A percentile compares a stretch with the other conserved stretches of the same genome.
phyloP scores from a whole-genome alignment of 2,329 filamentous ascomycete genomes.

The Cercospora janseana region DNA sequence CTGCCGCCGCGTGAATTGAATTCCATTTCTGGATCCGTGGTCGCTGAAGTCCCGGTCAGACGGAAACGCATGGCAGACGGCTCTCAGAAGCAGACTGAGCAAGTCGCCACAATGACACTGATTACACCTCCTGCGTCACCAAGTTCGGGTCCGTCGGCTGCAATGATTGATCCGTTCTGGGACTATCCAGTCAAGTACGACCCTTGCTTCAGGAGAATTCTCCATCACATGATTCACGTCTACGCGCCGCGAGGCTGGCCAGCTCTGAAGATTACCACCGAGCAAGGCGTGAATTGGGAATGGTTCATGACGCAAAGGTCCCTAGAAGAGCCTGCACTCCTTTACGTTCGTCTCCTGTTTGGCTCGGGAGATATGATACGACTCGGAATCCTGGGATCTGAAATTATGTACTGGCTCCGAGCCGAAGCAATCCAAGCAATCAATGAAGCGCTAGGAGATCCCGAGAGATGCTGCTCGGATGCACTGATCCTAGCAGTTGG shows the following conservation, averaged over 20 bases:
- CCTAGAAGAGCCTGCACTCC: conserved; percentile 36
- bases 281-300: conserved; percentile 35
- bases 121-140: conserved; percentile 27
- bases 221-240: conserved; percentile 39
- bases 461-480: conserved; percentile 25
- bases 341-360: conserved; percentile 37
- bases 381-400: conserved; percentile 25
- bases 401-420: conserved; percentile 33
- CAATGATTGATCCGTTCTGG: conserved; percentile 33
- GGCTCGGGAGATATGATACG: conserved; percentile 36
- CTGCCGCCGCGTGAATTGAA: not conserved
- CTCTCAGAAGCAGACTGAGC: conserved; percentile 20
- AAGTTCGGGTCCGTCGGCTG: conserved; percentile 14
- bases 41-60: conserved; percentile 10
- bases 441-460: conserved; percentile 30
- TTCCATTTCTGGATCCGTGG: conserved; percentile 7
- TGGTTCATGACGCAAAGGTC: conserved; percentile 37
- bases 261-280: conserved; percentile 32
- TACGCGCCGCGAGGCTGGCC: conserved; percentile 39
- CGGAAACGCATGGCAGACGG: conserved; percentile 27
- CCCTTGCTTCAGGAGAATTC: conserved; percentile 33
- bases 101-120: conserved; percentile 18
- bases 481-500: conserved; percentile 35
- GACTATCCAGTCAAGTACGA: conserved; percentile 36
- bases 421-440: conserved; percentile 34